Base-by-base conservation (phyloP, 805 yeast genomes). In the Lipomyces mesembrius region DNA sequence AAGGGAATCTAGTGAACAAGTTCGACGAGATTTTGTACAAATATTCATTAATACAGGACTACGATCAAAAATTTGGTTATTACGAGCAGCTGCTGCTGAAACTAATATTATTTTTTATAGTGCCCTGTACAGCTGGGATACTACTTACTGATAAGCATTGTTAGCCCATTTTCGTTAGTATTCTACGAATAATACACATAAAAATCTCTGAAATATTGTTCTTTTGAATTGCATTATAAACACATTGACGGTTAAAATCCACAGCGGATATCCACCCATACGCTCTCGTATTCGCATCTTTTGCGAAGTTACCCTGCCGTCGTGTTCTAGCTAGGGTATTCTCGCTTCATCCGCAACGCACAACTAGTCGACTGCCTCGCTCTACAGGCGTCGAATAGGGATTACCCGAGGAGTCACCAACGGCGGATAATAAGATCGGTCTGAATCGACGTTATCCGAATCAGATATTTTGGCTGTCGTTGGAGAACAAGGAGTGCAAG, bases 21-120 rank as follows among this genome's bases (percentile, higher is more conserved):
- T 34, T 20, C 43, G 37, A 56, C 39, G 43, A 32, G 43, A 6
- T 56, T 56, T 56, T 56, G 59, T 56, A 56, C 39, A 56, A 56
- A 56, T 56, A 29, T 32, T 9, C 25, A 56, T 29, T 56, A 56
- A 56, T 56, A 29, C 11, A 32, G 43, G 59, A 56, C 29, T 56
- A 27, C 25, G 25, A 29, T 56, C 43, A 52, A 52, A 43, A 17
- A 43, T 11, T 37, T 11, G 39, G 4, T 37, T 37, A 37, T 12
- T 17, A 29, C 32, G 7, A 37, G 14, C 14, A 11, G 43, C 12
- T 12, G 43, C 12, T 12, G 43, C 12, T 4, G 17, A 12, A 37
- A 5, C 5, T 37, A 37, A 12, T 37, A 12, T 37, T 4, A 14
- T 14, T 1, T n/a, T n/a, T n/a, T n/a, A n/a, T n/a, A n/a, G n/a